Evolutionary conservation across 176 grass and related monocot species (phyloP), one percentile per base, ranked within the genome.

Genomic region (Rhynchospora tenuis): DNA sequence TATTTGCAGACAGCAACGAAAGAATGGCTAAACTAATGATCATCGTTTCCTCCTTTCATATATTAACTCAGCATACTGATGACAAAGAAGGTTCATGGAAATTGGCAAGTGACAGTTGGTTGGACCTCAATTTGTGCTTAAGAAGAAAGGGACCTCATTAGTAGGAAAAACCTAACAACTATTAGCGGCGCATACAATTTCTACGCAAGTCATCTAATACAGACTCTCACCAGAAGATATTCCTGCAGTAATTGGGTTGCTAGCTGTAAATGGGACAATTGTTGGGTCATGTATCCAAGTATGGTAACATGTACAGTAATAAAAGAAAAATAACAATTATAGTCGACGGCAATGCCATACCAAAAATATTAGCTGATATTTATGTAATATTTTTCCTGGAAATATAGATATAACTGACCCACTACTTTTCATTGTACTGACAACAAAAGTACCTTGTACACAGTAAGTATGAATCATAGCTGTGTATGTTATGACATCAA

Each of bases 401-500:
- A 86, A 23, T 42, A 38, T 71, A 70, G 24, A 71, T 10, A 46
- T 10, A 46, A 45, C 20, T 10, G 4, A 71, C 44, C 42, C 8
- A 20, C 42, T 17, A 71, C 20, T 1, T 71, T 71, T 71, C 67
- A 20, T 16, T 45, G 31, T 42, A 28, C 56, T 87, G 83, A 81
- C 12, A 81, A 31, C 43, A 85, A 78, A 78, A 85, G 87, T 94
- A 98, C 95, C 92, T 81, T 80, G 83, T 77, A 84, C 74, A 76
- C 29, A 85, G 86, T 93, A 94, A 76, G 90, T 87, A 88, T 94
- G 88, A 79, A 98, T 86, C 89, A 98, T 89, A 73, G 92, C 69
- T 60, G 92, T 98, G 82, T 94, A 98, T 87, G 92, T 98, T 87
- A 98, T 85, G 88, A 98, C 90, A 98, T 98, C 95, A 88, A 87